phyloP scores from a whole-genome alignment of 2,329 filamentous ascomycete species.

The Chlorencoelia australis region DNA sequence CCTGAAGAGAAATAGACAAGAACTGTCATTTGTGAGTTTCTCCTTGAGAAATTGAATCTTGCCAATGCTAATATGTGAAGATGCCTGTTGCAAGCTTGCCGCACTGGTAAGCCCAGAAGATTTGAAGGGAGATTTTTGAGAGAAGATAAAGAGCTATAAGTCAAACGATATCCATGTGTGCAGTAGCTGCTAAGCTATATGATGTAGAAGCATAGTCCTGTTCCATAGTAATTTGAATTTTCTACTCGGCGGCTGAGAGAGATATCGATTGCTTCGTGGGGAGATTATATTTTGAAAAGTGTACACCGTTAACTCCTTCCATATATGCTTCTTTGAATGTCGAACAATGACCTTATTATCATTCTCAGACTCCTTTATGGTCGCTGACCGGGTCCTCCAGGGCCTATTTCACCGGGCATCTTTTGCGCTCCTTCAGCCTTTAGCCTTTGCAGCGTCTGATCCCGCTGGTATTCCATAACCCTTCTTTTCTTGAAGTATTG shows the following conservation, averaged over 20 bases:
- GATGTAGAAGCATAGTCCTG: no score
- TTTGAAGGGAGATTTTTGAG: background rate
- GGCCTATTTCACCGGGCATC: slow-evolving; percentile 32
- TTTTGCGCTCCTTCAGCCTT: slow-evolving; percentile 61
- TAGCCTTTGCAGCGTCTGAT: slow-evolving; percentile 65
- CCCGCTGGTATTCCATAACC: slow-evolving; percentile 84
- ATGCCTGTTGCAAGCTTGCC: slow-evolving; percentile 7
- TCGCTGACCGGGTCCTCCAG: slow-evolving; percentile 6
- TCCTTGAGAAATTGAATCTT: background rate
- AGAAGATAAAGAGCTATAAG: background rate
- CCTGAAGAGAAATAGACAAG: background rate
- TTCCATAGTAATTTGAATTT: no score
- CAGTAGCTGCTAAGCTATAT: no score
- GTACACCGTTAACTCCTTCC: no score
- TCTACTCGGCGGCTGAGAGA: no score
- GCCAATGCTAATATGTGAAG: background rate
- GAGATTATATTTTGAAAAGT: no score
- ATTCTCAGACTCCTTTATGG: no score
- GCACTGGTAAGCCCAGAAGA: background rate
- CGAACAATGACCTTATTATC: no score
- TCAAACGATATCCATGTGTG: no score
- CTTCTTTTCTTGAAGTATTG: slow-evolving; percentile 97
- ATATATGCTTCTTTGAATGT: no score
- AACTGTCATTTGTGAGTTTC: background rate
- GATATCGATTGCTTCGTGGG: no score